Evolutionary conservation across 106 monocot species (phyloP), one percentile per base, ranked within the genome.

Genomic region (Allium fistulosum): DNA sequence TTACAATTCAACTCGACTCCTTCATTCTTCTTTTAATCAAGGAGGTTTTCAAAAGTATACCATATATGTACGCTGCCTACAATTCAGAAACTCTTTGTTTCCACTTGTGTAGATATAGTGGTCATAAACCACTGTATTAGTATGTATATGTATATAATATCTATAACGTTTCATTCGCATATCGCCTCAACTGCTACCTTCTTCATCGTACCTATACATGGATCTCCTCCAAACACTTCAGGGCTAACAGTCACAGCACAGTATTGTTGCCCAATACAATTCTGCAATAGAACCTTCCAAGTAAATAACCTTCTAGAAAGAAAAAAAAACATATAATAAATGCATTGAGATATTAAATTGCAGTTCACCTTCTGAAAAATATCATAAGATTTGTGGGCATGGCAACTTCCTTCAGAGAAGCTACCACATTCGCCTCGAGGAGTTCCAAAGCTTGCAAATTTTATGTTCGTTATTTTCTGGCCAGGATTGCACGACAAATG

Each of bases 361-460:
- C 9, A 60, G 15, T 68, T 80, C 73, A 90, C 90, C 80, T 76
- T 66, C 46, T 86, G 48, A 47, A 90, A 73, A 72, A 77, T 80
- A 78, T 86, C 76, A 77, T 90, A 90, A 58, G 90, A 90, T 53
- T 75, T 66, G 76, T 78, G 80, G 48, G 90, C 86, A 75, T 90
- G 90, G 62, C 90, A 90, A 56, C 49, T 52, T 0, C 90, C 86
- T 51, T 83, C 83, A 6, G 81, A 77, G 76, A 59, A 90, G 57
- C 65, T 79, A 15, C 90, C 90, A 58, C 86, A 86, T 2, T 27
- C 60, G 52, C 90, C 90, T 66, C 48, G 72, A 46, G 90, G 86
- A 66, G 86, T 86, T n/a, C 90, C 90, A 67, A 81, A 90, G 61
- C 90, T 90, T 17, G 90, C 90, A 77, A 90, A 90, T 58, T 77